phyloP scores from a whole-genome alignment of 768 basidiomycete species.

The Amanita molliuscula region DNA sequence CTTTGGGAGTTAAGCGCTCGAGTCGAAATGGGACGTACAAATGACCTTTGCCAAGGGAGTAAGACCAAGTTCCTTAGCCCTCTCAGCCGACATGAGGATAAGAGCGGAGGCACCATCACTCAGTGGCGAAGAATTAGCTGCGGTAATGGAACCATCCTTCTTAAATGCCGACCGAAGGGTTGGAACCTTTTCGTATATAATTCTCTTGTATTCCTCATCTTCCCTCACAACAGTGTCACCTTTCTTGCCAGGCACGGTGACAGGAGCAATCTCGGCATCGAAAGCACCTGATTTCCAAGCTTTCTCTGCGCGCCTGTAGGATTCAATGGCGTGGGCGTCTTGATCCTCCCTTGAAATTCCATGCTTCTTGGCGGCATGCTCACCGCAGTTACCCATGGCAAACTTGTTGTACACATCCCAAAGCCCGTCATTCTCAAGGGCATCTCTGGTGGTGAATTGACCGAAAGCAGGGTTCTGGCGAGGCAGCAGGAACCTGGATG shows the following conservation, averaged over 20 bases:
- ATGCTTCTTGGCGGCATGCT: constrained; percentile 73
- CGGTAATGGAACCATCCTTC: constrained; percentile 82
- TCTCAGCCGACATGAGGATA: constrained; percentile 89
- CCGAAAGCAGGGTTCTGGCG: constrained; percentile 80
- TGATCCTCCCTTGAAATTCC: constrained; percentile 78
- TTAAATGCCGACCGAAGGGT: constrained; percentile 84
- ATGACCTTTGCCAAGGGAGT: constrained; percentile 92
- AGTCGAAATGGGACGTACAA: constrained; percentile 42
- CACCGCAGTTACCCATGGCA: constrained; percentile 97
- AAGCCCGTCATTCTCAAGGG: constrained; percentile 86
- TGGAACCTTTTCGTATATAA: constrained; percentile 91
- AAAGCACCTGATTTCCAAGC: constrained; percentile 87
- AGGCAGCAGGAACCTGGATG: constrained; percentile 63
- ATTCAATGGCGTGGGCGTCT: constrained; percentile 89
- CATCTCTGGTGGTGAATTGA: constrained; percentile 80
- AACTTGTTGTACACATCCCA: constrained; percentile 98
- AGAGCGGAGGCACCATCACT: constrained; percentile 96
- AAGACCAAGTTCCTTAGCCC: constrained; percentile 82
- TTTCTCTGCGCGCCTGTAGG: constrained; percentile 85
- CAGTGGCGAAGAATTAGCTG: constrained; percentile 91
- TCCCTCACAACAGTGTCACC: constrained; percentile 83
- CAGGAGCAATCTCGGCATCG: constrained; percentile 78
- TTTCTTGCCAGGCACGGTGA: constrained; percentile 90
- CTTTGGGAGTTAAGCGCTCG: constrained; percentile 8
- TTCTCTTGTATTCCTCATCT: constrained; percentile 97